Conservation (phyloP, 805 yeast species). For the Wickerhamiella alocasiicola region DNA sequence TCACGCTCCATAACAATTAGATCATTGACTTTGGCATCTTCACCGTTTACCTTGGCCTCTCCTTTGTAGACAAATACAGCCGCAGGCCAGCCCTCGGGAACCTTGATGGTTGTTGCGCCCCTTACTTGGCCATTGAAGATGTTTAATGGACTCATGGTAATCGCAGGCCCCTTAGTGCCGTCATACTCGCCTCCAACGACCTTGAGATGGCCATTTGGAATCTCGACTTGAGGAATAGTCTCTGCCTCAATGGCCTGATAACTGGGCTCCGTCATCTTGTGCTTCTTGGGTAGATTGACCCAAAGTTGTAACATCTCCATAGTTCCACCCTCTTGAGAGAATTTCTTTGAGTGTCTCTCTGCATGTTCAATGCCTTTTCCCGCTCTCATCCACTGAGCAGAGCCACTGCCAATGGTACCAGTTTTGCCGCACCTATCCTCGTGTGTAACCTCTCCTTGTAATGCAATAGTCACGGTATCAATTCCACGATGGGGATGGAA, state of each 20-base stretch:
- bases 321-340: slow-evolving; percentile 29
- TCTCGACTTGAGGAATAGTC: slow-evolving; percentile 53
- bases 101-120: slow-evolving; percentile 47
- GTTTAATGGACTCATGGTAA: slow-evolving; percentile 72
- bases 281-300: slow-evolving; percentile 62
- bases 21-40: slow-evolving; percentile 15
- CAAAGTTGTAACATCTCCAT: slow-evolving; percentile 67
- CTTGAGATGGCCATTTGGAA: slow-evolving; percentile 46
- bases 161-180: slow-evolving; percentile 56
- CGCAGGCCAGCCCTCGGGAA: slow-evolving; percentile 50
- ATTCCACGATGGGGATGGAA: slow-evolving; percentile 68
- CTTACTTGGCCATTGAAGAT: slow-evolving; percentile 58
- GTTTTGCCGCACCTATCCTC: slow-evolving; percentile 77
- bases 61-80: slow-evolving; percentile 62
- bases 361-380: slow-evolving; percentile 77
- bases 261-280: slow-evolving; percentile 54
- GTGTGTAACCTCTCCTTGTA: slow-evolving; percentile 57
- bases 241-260: slow-evolving; percentile 58
- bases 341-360: slow-evolving; percentile 39
- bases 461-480: slow-evolving; percentile 57
- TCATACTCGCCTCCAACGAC: slow-evolving; percentile 67
- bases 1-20: background rate
- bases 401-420: slow-evolving; percentile 67
- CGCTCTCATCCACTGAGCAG: slow-evolving; percentile 85
- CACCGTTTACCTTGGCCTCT: slow-evolving; percentile 36